Base-by-base conservation (phyloP, 2,329 filamentous ascomycete genomes). In the Verticillium dahliae region DNA sequence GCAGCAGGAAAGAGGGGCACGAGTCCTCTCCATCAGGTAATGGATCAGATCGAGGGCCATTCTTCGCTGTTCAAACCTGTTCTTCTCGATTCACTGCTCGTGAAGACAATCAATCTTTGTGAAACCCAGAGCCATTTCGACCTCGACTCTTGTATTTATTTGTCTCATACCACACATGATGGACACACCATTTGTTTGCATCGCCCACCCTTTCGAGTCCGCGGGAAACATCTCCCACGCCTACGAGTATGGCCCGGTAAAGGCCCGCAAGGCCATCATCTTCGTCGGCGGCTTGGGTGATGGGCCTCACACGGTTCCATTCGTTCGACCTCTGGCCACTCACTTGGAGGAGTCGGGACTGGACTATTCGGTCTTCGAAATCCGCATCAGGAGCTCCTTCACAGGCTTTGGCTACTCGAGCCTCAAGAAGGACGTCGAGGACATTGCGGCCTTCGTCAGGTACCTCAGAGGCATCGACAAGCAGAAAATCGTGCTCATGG, bases 261-360 rank as follows among this genome's bases (percentile, higher is more conserved):
- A 73, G 50, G 73, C 77, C 62, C 76, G 71, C 58, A 85, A 90
- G 73, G 86, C 85, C 3, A 73, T 92, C 60, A 73, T 92, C 63
- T 90, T 89, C 75, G 81, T 91, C 65, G 88, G 87, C 64, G 90
- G 90, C 39, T 81, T 92, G 15, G 82, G 81, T 41, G 90, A 91
- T 72, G 88, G 88, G 1, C 84, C 89, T 62, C 84, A 89, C 65
- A 87, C 85, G 0, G 81, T 89, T 9, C 75, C 80, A 1, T 90
- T 89, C 63, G 75, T 80, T 57, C 77, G 78, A 5, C 69, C 72
- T 1, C 73, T 86, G 61, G 80, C 82, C 14, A 70, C 73, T 45
- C 72, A 72, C 57, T 70, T 85, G 4, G 75, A 77, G 63, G 62
- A 72, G 6, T 63, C 69, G 1, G 72, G 74, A 11, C 69, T 80